These are phyloP conservation scores for Alliaria petiolata DNA, from an alignment of 345 rosid species.

Conservation along the genomic window DNA sequence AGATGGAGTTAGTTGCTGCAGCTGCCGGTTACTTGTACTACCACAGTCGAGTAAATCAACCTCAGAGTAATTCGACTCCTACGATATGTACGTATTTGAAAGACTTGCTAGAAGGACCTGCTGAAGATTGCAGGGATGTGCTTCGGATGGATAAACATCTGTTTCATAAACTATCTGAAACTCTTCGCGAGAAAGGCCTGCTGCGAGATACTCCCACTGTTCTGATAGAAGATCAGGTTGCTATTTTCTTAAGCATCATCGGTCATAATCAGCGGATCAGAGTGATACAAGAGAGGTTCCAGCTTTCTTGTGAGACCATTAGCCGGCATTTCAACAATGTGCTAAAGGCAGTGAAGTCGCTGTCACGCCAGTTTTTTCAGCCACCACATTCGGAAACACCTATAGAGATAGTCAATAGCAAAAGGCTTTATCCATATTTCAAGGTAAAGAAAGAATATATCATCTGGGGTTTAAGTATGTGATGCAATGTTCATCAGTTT, in stretches of 20 bases:
- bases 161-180: constrained; percentile 54
- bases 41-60: constrained; percentile 42
- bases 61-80: constrained; percentile 32
- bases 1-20: constrained; percentile 83
- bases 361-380: constrained; percentile 59
- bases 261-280: constrained; percentile 85
- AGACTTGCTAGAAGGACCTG: constrained; percentile 50
- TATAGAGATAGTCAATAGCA: constrained; percentile 39
- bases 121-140: constrained; percentile 56
- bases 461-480: background rate
- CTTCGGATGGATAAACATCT: constrained; percentile 77
- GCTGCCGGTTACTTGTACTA: constrained; percentile 68
- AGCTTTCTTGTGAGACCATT: constrained; percentile 79
- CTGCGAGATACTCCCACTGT: constrained; percentile 64
- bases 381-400: constrained; percentile 44
- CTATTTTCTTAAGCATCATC: constrained; percentile 67
- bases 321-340: constrained; percentile 82
- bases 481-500: constrained; percentile 5
- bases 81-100: constrained; percentile 47
- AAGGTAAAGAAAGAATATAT: constrained; percentile 40
- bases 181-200: constrained; percentile 54
- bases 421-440: constrained; percentile 68
- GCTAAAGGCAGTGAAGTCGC: constrained; percentile 70
- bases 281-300: constrained; percentile 71
- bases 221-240: constrained; percentile 73